Evolutionary conservation across 1,139 yeast genomes (phyloP).

Genomic region (Scheffersomyces cryptocercus): DNA sequence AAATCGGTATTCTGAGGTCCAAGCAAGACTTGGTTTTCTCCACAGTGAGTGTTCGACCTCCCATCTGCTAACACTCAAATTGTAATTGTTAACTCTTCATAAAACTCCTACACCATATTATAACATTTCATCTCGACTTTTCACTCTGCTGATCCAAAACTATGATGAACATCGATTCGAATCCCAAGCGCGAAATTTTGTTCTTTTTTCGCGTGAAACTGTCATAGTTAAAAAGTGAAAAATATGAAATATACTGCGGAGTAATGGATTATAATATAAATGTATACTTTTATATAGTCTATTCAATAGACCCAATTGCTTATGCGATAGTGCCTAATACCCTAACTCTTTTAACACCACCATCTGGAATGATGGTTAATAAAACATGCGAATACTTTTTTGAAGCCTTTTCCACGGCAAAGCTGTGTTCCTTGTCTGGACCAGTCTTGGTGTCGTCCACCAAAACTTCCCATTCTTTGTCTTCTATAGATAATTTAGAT

Average conservation of each 20-base stretch:
- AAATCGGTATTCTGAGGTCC: not conserved
- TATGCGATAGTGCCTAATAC: constrained; percentile 64
- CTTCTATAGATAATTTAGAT: constrained; percentile 34
- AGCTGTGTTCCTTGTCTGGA: constrained; percentile 78
- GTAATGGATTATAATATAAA: constrained; percentile 1
- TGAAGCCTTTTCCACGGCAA: constrained; percentile 25
- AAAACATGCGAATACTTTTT: constrained; percentile 62
- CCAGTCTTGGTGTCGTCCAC: constrained; percentile 73
- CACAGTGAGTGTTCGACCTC: not conserved
- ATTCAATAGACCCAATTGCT: not conserved
- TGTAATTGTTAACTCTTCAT: no score
- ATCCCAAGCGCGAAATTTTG: no score
- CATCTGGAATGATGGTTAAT: constrained; percentile 87
- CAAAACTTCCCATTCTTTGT: constrained; percentile 57
- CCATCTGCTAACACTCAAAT: not conserved
- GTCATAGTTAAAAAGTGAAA: not conserved
- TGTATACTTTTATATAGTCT: not conserved
- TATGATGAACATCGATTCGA: no score
- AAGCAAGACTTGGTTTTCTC: not conserved
- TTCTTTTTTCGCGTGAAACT: not conserved
- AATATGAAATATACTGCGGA: not conserved
- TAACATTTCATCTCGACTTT: no score
- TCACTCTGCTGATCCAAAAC: no score
- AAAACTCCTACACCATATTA: no score
- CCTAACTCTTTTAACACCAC: constrained; percentile 89